A percentile compares a stretch with the other conserved stretches of the same genome.
Conservation (phyloP, 2,329 filamentous ascomycete species). For the Lachnellula occidentalis region DNA sequence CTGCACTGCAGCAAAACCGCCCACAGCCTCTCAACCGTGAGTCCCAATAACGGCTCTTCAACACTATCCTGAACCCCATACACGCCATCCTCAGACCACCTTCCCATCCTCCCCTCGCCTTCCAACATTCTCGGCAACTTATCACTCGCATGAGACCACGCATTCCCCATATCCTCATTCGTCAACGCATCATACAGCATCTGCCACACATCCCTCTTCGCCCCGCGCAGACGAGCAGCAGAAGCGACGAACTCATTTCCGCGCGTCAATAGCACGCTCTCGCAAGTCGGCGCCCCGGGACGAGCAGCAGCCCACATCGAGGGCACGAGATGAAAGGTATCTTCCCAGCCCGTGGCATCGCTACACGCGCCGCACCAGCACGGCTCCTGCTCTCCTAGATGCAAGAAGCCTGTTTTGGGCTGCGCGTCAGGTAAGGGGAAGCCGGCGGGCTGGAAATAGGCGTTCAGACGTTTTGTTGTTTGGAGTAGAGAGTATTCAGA, state of each 20-base stretch:
- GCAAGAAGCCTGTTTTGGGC: constrained; percentile 37
- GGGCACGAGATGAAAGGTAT: constrained; percentile 34
- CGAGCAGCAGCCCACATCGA: constrained; percentile 31
- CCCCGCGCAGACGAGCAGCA: constrained; percentile 36
- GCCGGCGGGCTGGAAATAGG: constrained; percentile 27
- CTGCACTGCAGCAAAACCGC: constrained; percentile 32
- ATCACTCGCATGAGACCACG: constrained; percentile 27
- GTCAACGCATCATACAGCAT: constrained; percentile 24
- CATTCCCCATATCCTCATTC: constrained; percentile 18
- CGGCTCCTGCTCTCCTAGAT: constrained; percentile 35
- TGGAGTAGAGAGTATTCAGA: constrained; percentile 5
- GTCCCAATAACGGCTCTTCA: constrained; percentile 31
- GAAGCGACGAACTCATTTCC: constrained; percentile 44
- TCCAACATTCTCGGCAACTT: constrained; percentile 13
- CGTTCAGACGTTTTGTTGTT: constrained; percentile 8
- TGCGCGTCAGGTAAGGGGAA: constrained; percentile 37
- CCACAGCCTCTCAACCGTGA: constrained; percentile 36
- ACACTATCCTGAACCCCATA: constrained; percentile 22
- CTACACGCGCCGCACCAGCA: constrained; percentile 37
- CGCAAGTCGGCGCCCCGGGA: constrained; percentile 27
- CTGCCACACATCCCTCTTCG: constrained; percentile 23
- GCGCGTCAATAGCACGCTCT: constrained; percentile 36
- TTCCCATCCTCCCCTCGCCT: constrained; percentile 17
- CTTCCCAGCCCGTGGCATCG: constrained; percentile 37
- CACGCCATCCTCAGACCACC: constrained; percentile 16